Base-by-base conservation (phyloP, 2,329 filamentous ascomycete species). In the Stachybotrys chartarum region DNA sequence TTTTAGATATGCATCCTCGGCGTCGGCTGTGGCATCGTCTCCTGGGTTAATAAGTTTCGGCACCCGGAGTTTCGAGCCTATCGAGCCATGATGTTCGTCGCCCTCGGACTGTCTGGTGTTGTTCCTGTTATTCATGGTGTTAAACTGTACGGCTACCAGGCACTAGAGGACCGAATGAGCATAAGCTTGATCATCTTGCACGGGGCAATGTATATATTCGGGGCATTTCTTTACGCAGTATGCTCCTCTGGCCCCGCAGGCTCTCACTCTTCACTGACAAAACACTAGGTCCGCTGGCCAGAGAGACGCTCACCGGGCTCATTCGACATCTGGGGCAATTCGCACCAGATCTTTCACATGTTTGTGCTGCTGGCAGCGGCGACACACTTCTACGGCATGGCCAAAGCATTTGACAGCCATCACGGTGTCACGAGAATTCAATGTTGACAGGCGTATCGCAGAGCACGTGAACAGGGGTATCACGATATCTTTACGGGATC, bases 331-430 rank as follows among this genome's bases (percentile, higher is more conserved):
- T 89, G 89, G 82, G 93, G 94, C 44, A 91, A 86, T 68, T 96
- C 91, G 18, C 94, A 99, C 72, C 94, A 99, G 74, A 88, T 99
- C 60, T 99, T 99, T 70, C 94, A 99, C 74, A 76, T 96, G 45
- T 80, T 94, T 60, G 92, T 99, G 31, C 77, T 97, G 16, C 71
- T 91, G 58, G 94, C 94, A 0, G 93, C 91, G 0, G 80, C 82
- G 1, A 82, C 87, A 30, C 94, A 99, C 75, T 76, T 97, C 57
- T 85, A 85, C 53, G 92, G 90, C 51, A 80, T 97, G 73, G 68
- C 89, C 32, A 87, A 84, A 70, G 92, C 92, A 5, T 96, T 97
- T 72, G 90, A 96, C 71, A 87, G 89, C 67, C 85, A 90, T 65
- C 91, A 96, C 70, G 81, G 78, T 55, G 71, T 78, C 44, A 72